Evolutionary conservation across 441 rosid genomes (phyloP), one percentile per base, ranked within the genome.

Genomic region (Heliophila coronopifolia): DNA sequence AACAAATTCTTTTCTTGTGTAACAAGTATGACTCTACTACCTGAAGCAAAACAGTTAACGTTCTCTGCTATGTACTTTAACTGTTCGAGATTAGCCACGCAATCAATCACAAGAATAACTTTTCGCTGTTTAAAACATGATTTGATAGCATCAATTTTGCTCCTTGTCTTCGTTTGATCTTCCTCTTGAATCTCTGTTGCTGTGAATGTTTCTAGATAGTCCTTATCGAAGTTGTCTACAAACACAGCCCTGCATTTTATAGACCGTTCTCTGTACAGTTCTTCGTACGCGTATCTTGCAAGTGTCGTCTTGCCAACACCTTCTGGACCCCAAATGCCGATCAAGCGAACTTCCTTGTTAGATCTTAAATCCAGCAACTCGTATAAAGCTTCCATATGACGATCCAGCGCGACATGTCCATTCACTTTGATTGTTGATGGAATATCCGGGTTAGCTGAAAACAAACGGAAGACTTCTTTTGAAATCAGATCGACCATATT

Each of bases 251-350:
- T n/a, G n/a, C n/a, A n/a, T n/a, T n/a, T n/a, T n/a, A n/a, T n/a
- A n/a, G n/a, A n/a, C n/a, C n/a, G n/a, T n/a, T n/a, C n/a, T n/a
- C n/a, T n/a, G n/a, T n/a, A n/a, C n/a, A 59, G 3, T 4, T 49
- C 25, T 28, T 59, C 34, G 6, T 27, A 59, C 0, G 46, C 64
- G 1, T 20, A 30, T 39, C 57, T 59, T 0, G 64, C 42, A 2
- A 49, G 33, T 3, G 49, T 59, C 7, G 64, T 59, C 38, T 59
- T 59, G 25, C 64, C 64, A 20, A 59, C 10, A 7, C 64, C 64
- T 20, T 20, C 42, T 8, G 16, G 37, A 31, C 57, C 64, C 9
- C 33, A 48, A 16, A 59, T 26, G 2, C 48, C 64, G 1, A 59
- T 5, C 40, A 59, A 26, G 5, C 48, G 56, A 3, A 59, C 64